These are phyloP conservation scores for Aspergillus sojae DNA, from an alignment of 2,329 filamentous ascomycete species.

Conservation along the genomic window DNA sequence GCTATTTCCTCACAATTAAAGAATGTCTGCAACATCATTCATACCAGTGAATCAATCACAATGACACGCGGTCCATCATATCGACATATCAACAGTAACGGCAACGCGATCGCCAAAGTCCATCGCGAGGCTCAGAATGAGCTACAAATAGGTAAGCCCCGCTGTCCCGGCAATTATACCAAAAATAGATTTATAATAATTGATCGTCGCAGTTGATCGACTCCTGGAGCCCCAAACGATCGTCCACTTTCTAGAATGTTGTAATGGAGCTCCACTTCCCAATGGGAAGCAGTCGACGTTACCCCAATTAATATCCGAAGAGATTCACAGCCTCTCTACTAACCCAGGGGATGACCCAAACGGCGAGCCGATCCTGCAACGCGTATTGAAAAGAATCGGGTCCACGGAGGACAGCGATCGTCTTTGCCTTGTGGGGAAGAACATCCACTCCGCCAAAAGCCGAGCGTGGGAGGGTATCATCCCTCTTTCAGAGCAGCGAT, in stretches of 20 bases:
- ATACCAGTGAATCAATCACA: neutral
- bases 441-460: conserved; percentile 28
- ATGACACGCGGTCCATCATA: neutral
- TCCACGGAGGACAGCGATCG: conserved; percentile 5
- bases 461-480: conserved; percentile 30
- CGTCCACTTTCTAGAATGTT: conserved; percentile 22
- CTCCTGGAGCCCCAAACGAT: conserved; percentile 30
- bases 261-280: conserved; percentile 13
- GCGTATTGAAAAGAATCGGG: neutral
- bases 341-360: neutral
- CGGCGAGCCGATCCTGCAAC: neutral
- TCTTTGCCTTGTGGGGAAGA: conserved; percentile 24
- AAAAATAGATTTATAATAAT: neutral
- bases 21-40: neutral
- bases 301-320: conserved; percentile 10
- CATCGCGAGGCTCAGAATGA: neutral
- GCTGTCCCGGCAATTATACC: neutral
- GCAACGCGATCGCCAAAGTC: neutral
- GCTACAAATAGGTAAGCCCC: neutral
- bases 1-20: neutral
- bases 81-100: neutral
- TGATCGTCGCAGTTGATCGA: conserved; percentile 26
- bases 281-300: conserved; percentile 20
- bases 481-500: conserved; percentile 28
- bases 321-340: neutral